Conservation (phyloP, 768 basidiomycete species). For the Galerina sulciceps region DNA sequence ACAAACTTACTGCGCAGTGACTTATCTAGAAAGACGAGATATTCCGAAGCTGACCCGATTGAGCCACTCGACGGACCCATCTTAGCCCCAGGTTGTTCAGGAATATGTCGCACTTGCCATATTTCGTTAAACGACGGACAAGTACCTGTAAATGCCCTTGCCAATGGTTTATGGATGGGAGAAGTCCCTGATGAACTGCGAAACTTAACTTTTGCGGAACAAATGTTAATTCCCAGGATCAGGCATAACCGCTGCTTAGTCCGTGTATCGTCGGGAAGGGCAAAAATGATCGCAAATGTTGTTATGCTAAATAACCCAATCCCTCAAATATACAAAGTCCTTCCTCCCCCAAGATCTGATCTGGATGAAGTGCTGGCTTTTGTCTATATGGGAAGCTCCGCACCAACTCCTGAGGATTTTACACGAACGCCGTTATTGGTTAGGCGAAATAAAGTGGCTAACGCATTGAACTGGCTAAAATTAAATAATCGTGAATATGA, state of each 20-base stretch:
- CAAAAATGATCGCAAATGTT: not conserved
- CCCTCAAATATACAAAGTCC: not conserved
- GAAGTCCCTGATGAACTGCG: not conserved
- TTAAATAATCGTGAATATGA: conserved; percentile 20
- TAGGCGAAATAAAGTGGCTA: not conserved
- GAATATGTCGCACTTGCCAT: no score
- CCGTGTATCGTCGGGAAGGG: not conserved
- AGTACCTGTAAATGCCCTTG: not conserved
- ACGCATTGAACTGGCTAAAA: not conserved
- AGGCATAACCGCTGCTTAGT: not conserved
- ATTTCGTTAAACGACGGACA: not conserved
- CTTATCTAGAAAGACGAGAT: no score
- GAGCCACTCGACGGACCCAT: no score
- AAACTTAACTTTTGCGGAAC: not conserved
- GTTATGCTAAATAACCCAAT: not conserved
- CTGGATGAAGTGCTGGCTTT: not conserved
- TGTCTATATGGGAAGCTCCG: not conserved
- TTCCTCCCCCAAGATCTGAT: not conserved
- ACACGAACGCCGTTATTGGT: not conserved
- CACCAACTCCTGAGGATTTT: not conserved
- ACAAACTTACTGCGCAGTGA: no score
- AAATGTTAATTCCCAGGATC: not conserved
- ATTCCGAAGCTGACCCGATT: no score
- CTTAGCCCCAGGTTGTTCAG: no score
- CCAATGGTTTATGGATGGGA: not conserved